Conservation (phyloP, 129 eudicot genomes). For the Flaveria linearis region DNA sequence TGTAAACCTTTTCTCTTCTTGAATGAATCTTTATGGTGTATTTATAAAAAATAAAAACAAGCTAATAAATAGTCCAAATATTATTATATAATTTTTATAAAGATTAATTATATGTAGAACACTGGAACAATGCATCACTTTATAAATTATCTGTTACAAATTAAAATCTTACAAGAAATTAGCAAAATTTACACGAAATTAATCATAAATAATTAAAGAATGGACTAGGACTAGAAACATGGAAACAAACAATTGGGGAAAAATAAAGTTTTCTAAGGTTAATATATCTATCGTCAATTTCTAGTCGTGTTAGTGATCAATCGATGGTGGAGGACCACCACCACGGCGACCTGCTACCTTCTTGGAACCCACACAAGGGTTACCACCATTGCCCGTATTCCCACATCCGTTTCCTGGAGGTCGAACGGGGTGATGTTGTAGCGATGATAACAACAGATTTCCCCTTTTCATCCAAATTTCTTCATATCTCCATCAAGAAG, state of each 20-base stretch:
- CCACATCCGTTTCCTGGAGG: constrained; percentile 40
- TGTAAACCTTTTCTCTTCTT: too few species aligned
- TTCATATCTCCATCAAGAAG: constrained; percentile 35
- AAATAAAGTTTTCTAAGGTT: neutral
- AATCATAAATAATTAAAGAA: neutral
- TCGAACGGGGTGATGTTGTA: constrained; percentile 1
- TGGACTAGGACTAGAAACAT: neutral
- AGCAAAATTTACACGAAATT: neutral
- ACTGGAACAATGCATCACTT: too few species aligned
- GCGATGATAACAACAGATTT: constrained; percentile 32
- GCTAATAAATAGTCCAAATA: too few species aligned
- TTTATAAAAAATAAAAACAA: too few species aligned
- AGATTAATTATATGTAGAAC: too few species aligned
- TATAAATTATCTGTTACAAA: too few species aligned
- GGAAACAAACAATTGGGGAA: neutral
- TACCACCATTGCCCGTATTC: constrained; percentile 34
- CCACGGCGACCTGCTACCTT: constrained; percentile 28
- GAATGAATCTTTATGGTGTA: too few species aligned
- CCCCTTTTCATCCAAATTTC: constrained; percentile 26
- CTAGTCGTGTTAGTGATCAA: neutral
- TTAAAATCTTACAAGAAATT: neutral
- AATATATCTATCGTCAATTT: neutral
- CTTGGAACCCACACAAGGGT: constrained; percentile 33
- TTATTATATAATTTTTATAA: too few species aligned
- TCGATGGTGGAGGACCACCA: neutral